Evolutionary conservation across 495 filamentous ascomycete species (phyloP), one percentile per base, ranked within the genome.

Genomic region (Astrocystis sublimbata): DNA sequence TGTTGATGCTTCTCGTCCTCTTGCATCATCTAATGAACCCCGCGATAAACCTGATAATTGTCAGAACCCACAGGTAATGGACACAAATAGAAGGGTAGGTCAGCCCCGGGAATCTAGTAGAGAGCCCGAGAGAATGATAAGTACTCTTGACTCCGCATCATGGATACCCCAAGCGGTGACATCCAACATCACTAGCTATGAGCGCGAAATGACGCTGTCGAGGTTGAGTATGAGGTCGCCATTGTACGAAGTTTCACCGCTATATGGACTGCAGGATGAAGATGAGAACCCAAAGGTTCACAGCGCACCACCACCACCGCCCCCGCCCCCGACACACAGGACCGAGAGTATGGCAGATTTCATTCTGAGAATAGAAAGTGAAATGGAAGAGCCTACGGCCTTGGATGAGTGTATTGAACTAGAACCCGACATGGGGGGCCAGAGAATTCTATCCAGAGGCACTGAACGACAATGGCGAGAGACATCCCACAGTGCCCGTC

Each of bases 361-460:
- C 49, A 79, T 78, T 52, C 46, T 51, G 40, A 73, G 75, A 55
- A 77, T 78, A 36, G 76, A 78, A 54, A 66, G 61, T 28, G 74
- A 78, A 47, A 54, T 68, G 7, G 60, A 49, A 19, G 50, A 56
- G 31, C n/a, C 24, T 12, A 21, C 21, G 1, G 30, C 36, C 8
- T 1, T 40, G 19, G 31, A 62, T 40, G 60, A 49, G 35, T 5
- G 9, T 10, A 40, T 5, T 33, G 30, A 45, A 12, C 23, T 4
- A 8, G 33, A 55, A 33, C 28, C 60, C 26, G 23, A 24, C 2
- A 31, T 6, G 15, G 51, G 31, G 28, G 10, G 12, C 24, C 15
- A 1, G 15, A n/a, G 19, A 17, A 23, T 36, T n/a, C 19, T 31
- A 40, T n/a, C 4, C 15, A 35, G 24, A 52, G 12, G 5, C 23